Percentiles rank a stretch among this genome's conserved stretches.
phyloP scores from a whole-genome alignment of 2,329 filamentous ascomycete species.

The Pyricularia grisea region DNA sequence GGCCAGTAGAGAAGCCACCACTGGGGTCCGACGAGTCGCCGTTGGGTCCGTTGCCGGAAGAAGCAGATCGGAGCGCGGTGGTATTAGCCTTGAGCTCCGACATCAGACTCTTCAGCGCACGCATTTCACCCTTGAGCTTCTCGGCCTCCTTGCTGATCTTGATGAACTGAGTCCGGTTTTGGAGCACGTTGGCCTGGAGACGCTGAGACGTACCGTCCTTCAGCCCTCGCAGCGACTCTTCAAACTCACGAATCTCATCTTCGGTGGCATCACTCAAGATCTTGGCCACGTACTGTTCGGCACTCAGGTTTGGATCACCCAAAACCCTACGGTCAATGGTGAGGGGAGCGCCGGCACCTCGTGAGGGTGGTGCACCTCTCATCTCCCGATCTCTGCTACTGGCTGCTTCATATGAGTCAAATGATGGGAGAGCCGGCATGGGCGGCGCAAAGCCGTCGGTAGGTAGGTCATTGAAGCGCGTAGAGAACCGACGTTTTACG shows the following conservation, averaged over 20 bases:
- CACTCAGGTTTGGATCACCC: constrained; percentile 66
- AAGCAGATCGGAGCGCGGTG: constrained; percentile 52
- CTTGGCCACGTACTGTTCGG: constrained; percentile 69
- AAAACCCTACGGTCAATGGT: constrained; percentile 69
- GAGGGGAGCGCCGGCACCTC: constrained; percentile 38
- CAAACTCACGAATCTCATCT: constrained; percentile 75
- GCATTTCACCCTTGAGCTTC: constrained; percentile 94
- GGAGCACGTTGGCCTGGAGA: constrained; percentile 89
- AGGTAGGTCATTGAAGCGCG: constrained; percentile 73
- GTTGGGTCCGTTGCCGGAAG: constrained; percentile 25
- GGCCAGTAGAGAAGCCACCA: constrained; percentile 37
- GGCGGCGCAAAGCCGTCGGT: constrained; percentile 65
- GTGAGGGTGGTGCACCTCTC: constrained; percentile 41
- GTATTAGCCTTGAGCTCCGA: constrained; percentile 79
- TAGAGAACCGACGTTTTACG: constrained; percentile 91
- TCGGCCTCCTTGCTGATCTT: constrained; percentile 99
- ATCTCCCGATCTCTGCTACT: constrained; percentile 25
- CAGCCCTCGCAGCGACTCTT: constrained; percentile 64
- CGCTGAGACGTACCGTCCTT: constrained; percentile 73
- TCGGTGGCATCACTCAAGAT: constrained; percentile 79
- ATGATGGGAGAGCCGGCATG: constrained; percentile 56
- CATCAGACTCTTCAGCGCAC: constrained; percentile 81
- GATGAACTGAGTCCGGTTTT: constrained; percentile 97
- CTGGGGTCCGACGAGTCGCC: constrained; percentile 34
- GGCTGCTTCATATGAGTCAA: constrained; percentile 46